Evolutionary conservation across 2,329 filamentous ascomycete species (phyloP).

Genomic region (Sphaerulina vaccinii): DNA sequence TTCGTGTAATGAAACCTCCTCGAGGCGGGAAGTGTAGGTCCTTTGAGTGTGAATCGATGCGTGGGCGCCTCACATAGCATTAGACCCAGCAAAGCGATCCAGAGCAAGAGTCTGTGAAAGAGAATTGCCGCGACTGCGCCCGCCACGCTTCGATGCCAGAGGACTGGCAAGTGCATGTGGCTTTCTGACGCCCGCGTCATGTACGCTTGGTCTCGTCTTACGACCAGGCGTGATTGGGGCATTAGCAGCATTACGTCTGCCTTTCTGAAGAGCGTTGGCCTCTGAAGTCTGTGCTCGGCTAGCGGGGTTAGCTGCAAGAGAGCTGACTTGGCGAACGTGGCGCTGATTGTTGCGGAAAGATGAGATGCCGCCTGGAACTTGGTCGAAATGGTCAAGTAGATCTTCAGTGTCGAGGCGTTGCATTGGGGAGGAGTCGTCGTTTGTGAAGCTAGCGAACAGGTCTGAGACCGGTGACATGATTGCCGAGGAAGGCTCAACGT

Average conservation of each 20-base stretch:
- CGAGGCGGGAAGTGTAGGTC: too few species aligned
- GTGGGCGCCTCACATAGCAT: not conserved
- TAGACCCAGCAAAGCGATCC: slow-evolving; percentile 20
- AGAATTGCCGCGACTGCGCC: slow-evolving; percentile 25
- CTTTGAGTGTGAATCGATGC: too few species aligned
- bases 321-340: slow-evolving; percentile 51
- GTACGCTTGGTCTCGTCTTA: slow-evolving; percentile 41
- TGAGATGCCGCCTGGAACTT: slow-evolving; percentile 62
- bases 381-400: slow-evolving; percentile 63
- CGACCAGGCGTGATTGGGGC: slow-evolving; percentile 68
- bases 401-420: slow-evolving; percentile 9
- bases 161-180: slow-evolving; percentile 17
- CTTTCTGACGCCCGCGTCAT: slow-evolving; percentile 35
- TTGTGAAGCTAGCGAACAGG: slow-evolving; percentile 33
- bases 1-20: too few species aligned
- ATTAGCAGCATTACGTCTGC: slow-evolving; percentile 64
- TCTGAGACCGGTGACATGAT: slow-evolving; percentile 43
- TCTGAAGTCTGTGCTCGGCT: slow-evolving; percentile 62
- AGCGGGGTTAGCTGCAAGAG: slow-evolving; percentile 59
- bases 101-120: slow-evolving; percentile 24
- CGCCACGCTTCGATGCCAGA: slow-evolving; percentile 23
- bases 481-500: slow-evolving; percentile 50
- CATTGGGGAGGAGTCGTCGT: slow-evolving; percentile 3
- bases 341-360: slow-evolving; percentile 67
- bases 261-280: slow-evolving; percentile 62